Evolutionary conservation across 2,329 filamentous ascomycete genomes (phyloP).

Genomic region (Sarocladium kiliense): DNA sequence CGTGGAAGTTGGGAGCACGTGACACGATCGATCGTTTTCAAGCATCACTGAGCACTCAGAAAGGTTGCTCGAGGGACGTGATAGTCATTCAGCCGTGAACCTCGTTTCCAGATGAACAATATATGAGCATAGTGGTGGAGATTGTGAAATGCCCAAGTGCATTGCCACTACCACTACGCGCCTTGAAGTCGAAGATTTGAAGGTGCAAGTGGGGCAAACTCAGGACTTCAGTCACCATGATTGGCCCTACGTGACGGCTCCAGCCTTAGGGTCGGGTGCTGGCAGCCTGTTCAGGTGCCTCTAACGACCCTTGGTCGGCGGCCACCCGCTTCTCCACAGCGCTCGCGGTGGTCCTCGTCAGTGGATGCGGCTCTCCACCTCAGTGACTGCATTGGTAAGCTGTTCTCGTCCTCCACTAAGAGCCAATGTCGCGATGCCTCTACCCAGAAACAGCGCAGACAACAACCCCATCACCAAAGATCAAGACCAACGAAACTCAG

Average conservation of each 20-base stretch:
- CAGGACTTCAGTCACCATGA: not conserved
- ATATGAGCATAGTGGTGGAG: not conserved
- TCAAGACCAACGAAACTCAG: too few relatives aligned
- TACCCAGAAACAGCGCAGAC: conserved; percentile 6
- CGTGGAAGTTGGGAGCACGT: not conserved
- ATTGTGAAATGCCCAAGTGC: not conserved
- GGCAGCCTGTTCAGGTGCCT: not conserved
- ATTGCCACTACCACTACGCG: not conserved
- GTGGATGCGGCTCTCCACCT: not conserved
- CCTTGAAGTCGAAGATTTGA: not conserved
- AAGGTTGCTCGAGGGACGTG: too few relatives aligned
- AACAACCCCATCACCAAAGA: too few relatives aligned
- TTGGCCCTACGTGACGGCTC: not conserved
- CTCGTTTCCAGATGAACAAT: too few relatives aligned
- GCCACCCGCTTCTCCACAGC: not conserved
- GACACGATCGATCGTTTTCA: not conserved
- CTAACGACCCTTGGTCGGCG: too few relatives aligned
- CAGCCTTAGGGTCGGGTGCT: not conserved
- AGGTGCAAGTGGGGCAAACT: not conserved
- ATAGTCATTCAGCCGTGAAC: too few relatives aligned
- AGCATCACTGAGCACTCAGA: not conserved
- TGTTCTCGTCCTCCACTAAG: not conserved
- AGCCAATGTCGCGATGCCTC: not conserved
- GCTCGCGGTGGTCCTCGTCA: not conserved
- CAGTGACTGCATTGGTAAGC: conserved; percentile 5